These are phyloP conservation scores for Nannochloris sp. DNA, from an alignment of 139 green algal species.

Conservation along the genomic window DNA sequence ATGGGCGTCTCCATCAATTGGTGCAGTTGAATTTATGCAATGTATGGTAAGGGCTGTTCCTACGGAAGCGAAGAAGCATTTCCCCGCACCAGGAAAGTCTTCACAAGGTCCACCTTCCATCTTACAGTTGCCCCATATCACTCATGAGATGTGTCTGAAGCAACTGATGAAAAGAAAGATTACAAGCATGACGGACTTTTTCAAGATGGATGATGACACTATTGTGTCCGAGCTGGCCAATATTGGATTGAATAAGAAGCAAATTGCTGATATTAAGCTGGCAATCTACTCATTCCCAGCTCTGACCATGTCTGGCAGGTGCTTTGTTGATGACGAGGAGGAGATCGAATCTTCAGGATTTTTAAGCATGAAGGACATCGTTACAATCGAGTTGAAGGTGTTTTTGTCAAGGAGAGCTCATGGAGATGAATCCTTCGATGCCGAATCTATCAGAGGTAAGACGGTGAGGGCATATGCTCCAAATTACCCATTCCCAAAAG, in stretches of 20 bases:
- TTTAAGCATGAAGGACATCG: conserved; percentile 26
- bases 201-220: conserved; percentile 29
- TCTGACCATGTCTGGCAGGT: conserved; percentile 24
- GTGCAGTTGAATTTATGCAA: conserved; percentile 73
- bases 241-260: conserved; percentile 23
- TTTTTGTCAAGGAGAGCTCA: conserved; percentile 58
- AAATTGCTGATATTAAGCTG: conserved; percentile 48
- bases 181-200: conserved; percentile 52
- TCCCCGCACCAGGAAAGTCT: conserved; percentile 2
- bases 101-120: conserved; percentile 30
- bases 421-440: conserved; percentile 28
- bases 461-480: conserved; percentile 50
- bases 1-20: conserved; percentile 66
- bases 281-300: conserved; percentile 47
- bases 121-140: conserved; percentile 71
- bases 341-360: conserved; percentile 2
- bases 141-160: conserved; percentile 44
- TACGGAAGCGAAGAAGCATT: conserved; percentile 17
- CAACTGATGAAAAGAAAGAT: conserved; percentile 50
- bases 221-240: conserved; percentile 23
- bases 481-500: conserved; percentile 38
- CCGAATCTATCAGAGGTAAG: conserved; percentile 19
- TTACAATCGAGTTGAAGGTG: conserved; percentile 29
- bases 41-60: conserved; percentile 60
- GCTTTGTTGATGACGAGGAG: conserved; percentile 10